Percentiles rank a stretch among this genome's conserved stretches.
These are phyloP conservation scores for Porodaedalea pini DNA, from an alignment of 1,284 basidiomycete genomes.

Conservation along the genomic window DNA sequence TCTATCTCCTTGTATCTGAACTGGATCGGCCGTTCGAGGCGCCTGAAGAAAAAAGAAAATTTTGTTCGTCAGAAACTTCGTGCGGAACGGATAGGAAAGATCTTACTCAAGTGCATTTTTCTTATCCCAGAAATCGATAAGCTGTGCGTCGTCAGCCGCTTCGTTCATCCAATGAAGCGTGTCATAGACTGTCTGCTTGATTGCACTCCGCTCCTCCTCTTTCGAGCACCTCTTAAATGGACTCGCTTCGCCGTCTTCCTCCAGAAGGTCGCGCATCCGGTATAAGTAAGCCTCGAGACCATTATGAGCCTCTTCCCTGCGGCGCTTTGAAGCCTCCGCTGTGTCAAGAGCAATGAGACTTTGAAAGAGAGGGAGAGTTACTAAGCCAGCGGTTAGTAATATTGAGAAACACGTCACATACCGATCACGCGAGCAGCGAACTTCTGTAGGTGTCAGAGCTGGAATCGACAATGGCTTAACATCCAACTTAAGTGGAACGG, in stretches of 20 bases:
- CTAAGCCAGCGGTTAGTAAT: neutral
- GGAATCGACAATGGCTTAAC: slow-evolving; percentile 60
- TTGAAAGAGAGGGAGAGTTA: slow-evolving; percentile 1
- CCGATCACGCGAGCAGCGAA: slow-evolving; percentile 67
- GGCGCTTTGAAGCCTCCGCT: slow-evolving; percentile 73
- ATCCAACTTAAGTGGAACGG: slow-evolving; percentile 62
- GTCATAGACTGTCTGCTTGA: slow-evolving; percentile 65
- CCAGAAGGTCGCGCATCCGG: slow-evolving; percentile 79
- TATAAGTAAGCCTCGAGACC: slow-evolving; percentile 91
- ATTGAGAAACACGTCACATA: slow-evolving; percentile 36
- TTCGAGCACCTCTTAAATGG: slow-evolving; percentile 82
- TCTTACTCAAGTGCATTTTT: slow-evolving; percentile 79
- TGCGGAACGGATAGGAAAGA: slow-evolving; percentile 21
- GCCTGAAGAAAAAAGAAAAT: slow-evolving; percentile 39
- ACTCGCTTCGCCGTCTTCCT: slow-evolving; percentile 57
- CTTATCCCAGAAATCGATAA: slow-evolving; percentile 68
- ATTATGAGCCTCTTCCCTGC: slow-evolving; percentile 89
- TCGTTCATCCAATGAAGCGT: slow-evolving; percentile 84
- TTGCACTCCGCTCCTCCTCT: slow-evolving; percentile 60
- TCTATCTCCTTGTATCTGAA: slow-evolving; percentile 85
- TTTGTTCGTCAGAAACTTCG: slow-evolving; percentile 8
- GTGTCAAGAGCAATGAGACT: slow-evolving; percentile 79
- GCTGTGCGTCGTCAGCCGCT: slow-evolving; percentile 81
- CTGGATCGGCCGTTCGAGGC: slow-evolving; percentile 77
- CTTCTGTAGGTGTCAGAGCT: slow-evolving; percentile 72